A percentile compares a stretch with the other conserved stretches of the same genome.
phyloP scores from a whole-genome alignment of 192 early-diverging fungal genomes.

The Diversispora eburnea region DNA sequence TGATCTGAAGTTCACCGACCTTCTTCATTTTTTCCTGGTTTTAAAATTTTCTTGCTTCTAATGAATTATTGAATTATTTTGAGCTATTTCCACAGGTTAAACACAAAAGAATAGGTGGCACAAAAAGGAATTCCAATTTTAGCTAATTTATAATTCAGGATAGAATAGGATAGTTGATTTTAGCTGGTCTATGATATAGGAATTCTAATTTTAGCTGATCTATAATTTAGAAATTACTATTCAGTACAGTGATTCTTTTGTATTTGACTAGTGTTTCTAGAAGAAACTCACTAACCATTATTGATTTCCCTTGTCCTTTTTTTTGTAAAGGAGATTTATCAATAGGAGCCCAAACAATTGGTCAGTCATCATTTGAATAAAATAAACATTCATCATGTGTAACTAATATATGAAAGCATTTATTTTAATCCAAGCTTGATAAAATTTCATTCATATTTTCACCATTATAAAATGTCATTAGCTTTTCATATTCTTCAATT shows the following conservation, averaged over 20 bases:
- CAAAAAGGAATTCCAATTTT: no score
- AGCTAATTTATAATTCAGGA: no score
- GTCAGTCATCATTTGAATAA: background rate
- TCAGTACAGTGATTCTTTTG: background rate
- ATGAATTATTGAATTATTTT: no score
- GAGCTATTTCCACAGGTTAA: background rate
- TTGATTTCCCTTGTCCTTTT: conserved; percentile 7
- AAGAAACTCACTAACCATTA: background rate
- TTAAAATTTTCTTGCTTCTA: background rate
- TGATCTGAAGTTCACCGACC: background rate
- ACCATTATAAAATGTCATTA: background rate
- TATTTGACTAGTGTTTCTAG: background rate
- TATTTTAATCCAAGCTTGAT: background rate
- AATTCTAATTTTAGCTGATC: no score
- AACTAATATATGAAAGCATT: background rate
- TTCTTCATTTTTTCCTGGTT: conserved; percentile 16
- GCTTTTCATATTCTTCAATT: background rate
- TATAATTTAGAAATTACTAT: no score
- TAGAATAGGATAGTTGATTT: no score
- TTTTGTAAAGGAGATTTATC: background rate
- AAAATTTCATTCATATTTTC: background rate
- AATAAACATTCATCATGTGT: background rate
- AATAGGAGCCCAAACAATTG: background rate
- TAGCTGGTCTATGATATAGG: no score
- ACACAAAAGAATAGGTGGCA: no score